Base-by-base conservation (phyloP, 106 monocot genomes). In the Agapanthus africanus region DNA sequence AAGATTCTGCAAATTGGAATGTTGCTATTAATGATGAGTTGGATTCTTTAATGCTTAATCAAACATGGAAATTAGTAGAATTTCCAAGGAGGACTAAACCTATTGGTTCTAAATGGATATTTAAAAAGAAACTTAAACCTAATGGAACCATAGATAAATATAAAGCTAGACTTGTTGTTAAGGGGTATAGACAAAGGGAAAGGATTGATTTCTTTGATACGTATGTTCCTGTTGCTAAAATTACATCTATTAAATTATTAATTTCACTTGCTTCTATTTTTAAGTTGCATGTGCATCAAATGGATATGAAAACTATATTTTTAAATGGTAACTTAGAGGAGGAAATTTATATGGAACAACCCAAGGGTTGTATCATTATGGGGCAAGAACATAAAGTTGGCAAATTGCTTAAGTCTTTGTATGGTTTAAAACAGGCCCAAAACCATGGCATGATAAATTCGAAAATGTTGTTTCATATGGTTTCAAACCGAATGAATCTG, bases 141-240 rank as follows among this genome's bases (percentile, higher is more conserved):
- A n/a, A n/a, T n/a, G n/a, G 61, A 28, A 14, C 31, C 31, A 62
- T 33, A 14, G 61, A 62, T 62, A 62, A 62, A 33, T 62, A 33
- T 1, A 62, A 33, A 28, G 61, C 61, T 15, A 4, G 30, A 28
- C 19, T 62, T 9, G 31, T 33, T 33, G 6, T n/a, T 33, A 15
- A 62, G 28, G 61, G 0, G 7, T 62, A 33, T 62, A 62, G 19
- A 35, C 30, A 62, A 62, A 62, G 13, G 31, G 3, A 31, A 14
- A 7, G 0, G 6, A 33, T 62, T 15, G 54, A 54, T 54, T 54
- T n/a, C 9, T 62, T 33, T 62, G 61, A 62, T 4, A 62, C 0
- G 14, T 62, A 62, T 31, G 21, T 28, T 31, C 61, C 0, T 14
- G 30, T 62, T 31, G 11, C 61, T 33, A 16, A 28, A 31, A 62